Evolutionary conservation across 2,329 filamentous ascomycete species (phyloP).

Genomic region (Fusarium metavorans): DNA sequence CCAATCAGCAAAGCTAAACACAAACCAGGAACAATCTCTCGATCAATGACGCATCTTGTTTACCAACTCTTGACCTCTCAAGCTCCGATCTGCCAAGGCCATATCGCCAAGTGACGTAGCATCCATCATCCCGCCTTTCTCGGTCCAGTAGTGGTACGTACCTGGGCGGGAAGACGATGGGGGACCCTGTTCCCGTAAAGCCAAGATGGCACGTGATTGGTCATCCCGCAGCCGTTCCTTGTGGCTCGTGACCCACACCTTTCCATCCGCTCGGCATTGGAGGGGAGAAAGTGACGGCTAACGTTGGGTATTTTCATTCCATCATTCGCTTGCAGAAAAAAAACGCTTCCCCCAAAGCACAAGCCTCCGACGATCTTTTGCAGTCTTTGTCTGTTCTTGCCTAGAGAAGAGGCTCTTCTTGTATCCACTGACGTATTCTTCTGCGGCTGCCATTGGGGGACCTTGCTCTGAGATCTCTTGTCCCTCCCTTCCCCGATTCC

Average conservation of each 20-base stretch:
- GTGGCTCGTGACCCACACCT: slow-evolving; percentile 28
- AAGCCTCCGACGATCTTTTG: slow-evolving; percentile 12
- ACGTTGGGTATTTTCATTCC: background rate
- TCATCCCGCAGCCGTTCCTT: background rate
- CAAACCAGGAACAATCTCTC: background rate
- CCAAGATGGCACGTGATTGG: slow-evolving; percentile 25
- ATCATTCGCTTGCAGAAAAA: slow-evolving; percentile 16
- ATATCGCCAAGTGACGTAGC: slow-evolving; percentile 36
- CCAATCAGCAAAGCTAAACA: background rate
- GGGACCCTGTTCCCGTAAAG: slow-evolving; percentile 29
- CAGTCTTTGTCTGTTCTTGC: background rate
- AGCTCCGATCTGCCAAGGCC: slow-evolving; percentile 30
- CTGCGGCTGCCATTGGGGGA: slow-evolving; percentile 4
- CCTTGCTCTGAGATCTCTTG: background rate
- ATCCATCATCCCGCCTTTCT: slow-evolving; percentile 11
- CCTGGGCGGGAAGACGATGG: slow-evolving; percentile 18
- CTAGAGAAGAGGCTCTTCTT: background rate
- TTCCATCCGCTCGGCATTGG: slow-evolving; percentile 28
- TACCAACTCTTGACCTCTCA: background rate
- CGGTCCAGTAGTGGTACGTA: slow-evolving; percentile 23
- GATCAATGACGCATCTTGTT: slow-evolving; percentile 28
- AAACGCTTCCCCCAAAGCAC: background rate
- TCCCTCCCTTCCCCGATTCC: background rate
- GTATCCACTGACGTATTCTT: slow-evolving; percentile 30
- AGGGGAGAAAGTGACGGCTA: slow-evolving; percentile 1